Conservation (phyloP, 116 monocot genomes). For the Cymodocea nodosa region DNA sequence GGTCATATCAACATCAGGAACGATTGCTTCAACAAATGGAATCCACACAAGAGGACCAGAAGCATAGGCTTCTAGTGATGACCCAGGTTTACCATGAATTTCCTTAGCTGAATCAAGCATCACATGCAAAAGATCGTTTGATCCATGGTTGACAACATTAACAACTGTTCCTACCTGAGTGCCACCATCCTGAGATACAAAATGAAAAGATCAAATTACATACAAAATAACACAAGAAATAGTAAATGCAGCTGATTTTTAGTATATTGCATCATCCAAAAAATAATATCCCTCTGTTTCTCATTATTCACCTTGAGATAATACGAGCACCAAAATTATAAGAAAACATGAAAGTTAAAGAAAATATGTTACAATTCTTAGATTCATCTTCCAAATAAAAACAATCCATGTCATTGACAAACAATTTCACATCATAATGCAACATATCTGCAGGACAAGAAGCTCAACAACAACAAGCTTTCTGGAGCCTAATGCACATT, state of each 20-base stretch:
- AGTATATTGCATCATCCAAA: too few relatives aligned
- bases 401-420: too few relatives aligned
- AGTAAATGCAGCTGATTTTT: too few relatives aligned
- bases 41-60: conserved; percentile 54
- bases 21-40: conserved; percentile 96
- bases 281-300: too few relatives aligned
- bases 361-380: too few relatives aligned
- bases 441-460: too few relatives aligned
- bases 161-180: conserved; percentile 52
- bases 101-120: conserved; percentile 22
- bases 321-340: too few relatives aligned
- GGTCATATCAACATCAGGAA: conserved; percentile 72
- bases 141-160: conserved; percentile 60
- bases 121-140: conserved; percentile 74
- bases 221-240: background rate
- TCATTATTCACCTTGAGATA: too few relatives aligned
- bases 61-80: conserved; percentile 10
- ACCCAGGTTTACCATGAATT: conserved; percentile 5
- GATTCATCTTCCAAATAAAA: too few relatives aligned
- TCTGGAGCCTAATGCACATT: background rate
- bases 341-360: too few relatives aligned
- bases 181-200: conserved; percentile 50
- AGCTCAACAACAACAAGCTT: background rate
- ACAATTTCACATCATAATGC: too few relatives aligned
- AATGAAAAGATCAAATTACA: background rate